Evolutionary conservation across 2,329 filamentous ascomycete genomes (phyloP).

Genomic region (Fonsecaea pugnacius): DNA sequence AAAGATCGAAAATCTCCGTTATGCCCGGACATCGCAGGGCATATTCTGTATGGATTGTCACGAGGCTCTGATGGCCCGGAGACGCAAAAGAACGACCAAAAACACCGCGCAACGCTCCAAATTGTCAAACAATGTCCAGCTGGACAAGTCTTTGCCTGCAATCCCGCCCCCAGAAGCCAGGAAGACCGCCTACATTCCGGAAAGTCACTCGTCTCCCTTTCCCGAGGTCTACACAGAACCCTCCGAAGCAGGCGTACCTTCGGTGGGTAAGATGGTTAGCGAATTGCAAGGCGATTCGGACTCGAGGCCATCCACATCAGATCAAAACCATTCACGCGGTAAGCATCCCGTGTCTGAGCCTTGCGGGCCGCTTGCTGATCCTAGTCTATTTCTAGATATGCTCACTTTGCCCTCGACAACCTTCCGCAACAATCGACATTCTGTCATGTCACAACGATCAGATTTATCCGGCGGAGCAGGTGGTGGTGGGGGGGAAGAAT

Average conservation of each 20-base stretch:
- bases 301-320: slow-evolving; percentile 31
- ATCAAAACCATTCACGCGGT: slow-evolving; percentile 30
- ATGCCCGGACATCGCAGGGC: slow-evolving; percentile 94
- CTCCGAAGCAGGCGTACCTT: slow-evolving; percentile 30
- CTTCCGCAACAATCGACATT: slow-evolving; percentile 79
- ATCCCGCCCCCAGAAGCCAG: slow-evolving; percentile 68
- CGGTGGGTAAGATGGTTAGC: slow-evolving; percentile 34
- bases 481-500: slow-evolving; percentile 64
- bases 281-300: slow-evolving; percentile 31
- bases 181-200: slow-evolving; percentile 42
- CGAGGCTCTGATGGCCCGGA: slow-evolving; percentile 90
- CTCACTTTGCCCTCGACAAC: slow-evolving; percentile 73
- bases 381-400: slow-evolving; percentile 52
- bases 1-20: slow-evolving; percentile 97
- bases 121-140: slow-evolving; percentile 58
- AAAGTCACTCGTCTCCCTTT: slow-evolving; percentile 54
- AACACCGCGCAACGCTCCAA: slow-evolving; percentile 39
- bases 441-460: slow-evolving; percentile 63
- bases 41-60: slow-evolving; percentile 99
- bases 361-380: slow-evolving; percentile 21
- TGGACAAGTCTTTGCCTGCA: slow-evolving; percentile 91
- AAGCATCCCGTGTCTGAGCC: slow-evolving; percentile 18
- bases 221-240: slow-evolving; percentile 45
- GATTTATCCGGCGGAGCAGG: slow-evolving; percentile 57
- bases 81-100: slow-evolving; percentile 68